Base-by-base conservation (phyloP, 768 basidiomycete species). In the Tulasnella sp. region DNA sequence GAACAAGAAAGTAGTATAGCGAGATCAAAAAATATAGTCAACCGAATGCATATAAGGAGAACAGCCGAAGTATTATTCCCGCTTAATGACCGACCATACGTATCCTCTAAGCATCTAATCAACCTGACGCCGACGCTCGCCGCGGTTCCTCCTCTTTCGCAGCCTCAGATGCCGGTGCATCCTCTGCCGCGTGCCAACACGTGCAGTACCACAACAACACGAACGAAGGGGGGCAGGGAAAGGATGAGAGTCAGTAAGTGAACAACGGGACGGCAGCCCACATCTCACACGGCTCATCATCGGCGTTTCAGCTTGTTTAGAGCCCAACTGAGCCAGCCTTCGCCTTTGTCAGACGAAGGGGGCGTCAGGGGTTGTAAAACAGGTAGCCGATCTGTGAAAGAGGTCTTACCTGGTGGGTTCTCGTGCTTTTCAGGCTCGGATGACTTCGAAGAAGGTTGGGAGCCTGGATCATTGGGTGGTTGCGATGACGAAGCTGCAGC, bases 271-370 rank as follows among this genome's bases (percentile, higher is more conserved):
- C 2, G 13, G 4, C 11, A 29, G 26, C 55, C 19, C 30, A 43
- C 30, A 41, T 26, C 44, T 26, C 4, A 13, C 55, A 56, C 58
- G 47, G 50, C 58, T 59, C 58, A 59, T 26, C 49, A 59, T 19
- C 34, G 49, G 7, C 50, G 47, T 24, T 51, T 59, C 48, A 59
- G 34, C 47, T 59, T 59, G 19, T 30, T 26, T 10, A 34, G 15
- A 7, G 58, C 58, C 58, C 58, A 59, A 1, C 58, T 41, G 3
- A 59, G 58, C 58, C 58, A 59, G 19, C 58, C 58, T 2, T 24
- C 58, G 47, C 34, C 58, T 50, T 59, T 51, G 43, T 30, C 23
- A 8, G 29, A 51, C 58, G 55, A 56, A 56, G 42, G 15, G n/a
- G 26, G 43, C 55, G 55, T 59, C 58, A 59, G 58, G 58, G 32